A percentile compares a stretch with the other conserved stretches of the same genome.
These are phyloP conservation scores for Thalassiosira delicatula DNA, from an alignment of 352 stramenopile species.

Conservation along the genomic window DNA sequence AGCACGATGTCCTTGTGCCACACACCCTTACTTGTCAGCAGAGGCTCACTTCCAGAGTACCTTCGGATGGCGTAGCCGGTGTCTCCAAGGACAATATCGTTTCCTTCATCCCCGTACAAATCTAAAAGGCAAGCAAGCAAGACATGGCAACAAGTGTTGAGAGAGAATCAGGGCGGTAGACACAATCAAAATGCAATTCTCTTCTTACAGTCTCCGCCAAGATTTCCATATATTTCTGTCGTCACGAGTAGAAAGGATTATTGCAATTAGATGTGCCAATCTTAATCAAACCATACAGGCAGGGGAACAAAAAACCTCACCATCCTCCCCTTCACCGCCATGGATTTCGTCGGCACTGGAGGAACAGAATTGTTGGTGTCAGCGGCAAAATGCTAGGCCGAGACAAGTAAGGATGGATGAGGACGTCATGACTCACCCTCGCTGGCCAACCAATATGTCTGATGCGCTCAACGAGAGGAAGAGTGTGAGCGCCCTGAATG, in stretches of 20 bases:
- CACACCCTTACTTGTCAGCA: conserved; percentile 10
- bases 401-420: too few species aligned
- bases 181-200: too few species aligned
- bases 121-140: too few species aligned
- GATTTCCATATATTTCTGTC: conserved; percentile 28
- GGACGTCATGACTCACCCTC: too few species aligned
- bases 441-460: too few species aligned
- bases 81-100: conserved; percentile 49
- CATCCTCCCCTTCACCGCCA: conserved; percentile 13
- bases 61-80: conserved; percentile 25
- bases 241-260: not conserved
- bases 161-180: too few species aligned
- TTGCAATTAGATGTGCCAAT: not conserved
- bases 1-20: conserved; percentile 60
- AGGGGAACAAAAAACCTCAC: not conserved
- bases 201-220: conserved; percentile 39
- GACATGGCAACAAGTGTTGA: too few species aligned
- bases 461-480: too few species aligned
- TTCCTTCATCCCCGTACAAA: conserved; percentile 9
- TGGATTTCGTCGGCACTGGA: conserved; percentile 5
- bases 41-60: conserved; percentile 19
- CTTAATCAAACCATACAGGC: not conserved
- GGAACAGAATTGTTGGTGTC: conserved; percentile 1
- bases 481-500: too few species aligned
- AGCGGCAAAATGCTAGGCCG: too few species aligned